Evolutionary conservation across 83 land plant species (phyloP).

Genomic region (Thuja plicata): DNA sequence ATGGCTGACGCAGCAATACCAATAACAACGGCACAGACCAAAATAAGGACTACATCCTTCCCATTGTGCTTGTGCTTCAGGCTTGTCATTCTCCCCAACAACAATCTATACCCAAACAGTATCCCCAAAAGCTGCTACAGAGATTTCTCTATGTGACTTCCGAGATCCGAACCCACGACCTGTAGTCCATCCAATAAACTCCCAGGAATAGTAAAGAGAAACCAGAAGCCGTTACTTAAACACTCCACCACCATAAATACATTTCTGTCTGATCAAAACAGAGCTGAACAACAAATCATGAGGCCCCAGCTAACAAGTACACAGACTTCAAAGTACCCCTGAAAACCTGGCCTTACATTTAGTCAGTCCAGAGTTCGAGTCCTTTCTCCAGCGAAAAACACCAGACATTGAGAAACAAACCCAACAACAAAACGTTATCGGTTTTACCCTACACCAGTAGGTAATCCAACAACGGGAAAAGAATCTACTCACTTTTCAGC

Average conservation of each 20-base stretch:
- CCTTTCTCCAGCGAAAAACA: not conserved
- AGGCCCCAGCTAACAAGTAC: not conserved
- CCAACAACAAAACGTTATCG: not conserved
- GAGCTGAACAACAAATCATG: not conserved
- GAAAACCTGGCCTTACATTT: not conserved
- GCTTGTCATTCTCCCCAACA: not conserved
- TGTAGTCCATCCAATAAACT: not conserved
- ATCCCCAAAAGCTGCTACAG: not conserved
- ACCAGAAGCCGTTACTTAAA: not conserved
- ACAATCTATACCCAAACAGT: too few species aligned
- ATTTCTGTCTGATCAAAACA: not conserved
- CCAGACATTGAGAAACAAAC: too few species aligned
- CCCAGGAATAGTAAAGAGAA: not conserved
- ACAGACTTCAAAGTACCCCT: not conserved
- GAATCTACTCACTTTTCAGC: not conserved
- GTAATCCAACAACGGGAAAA: not conserved
- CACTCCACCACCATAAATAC: not conserved
- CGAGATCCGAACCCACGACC: not conserved
- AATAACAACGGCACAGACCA: conserved; percentile 3
- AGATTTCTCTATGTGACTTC: not conserved
- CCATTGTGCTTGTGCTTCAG: conserved; percentile 5
- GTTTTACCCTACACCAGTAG: not conserved
- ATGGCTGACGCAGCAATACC: not conserved
- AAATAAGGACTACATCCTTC: not conserved
- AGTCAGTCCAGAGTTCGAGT: not conserved